Base-by-base conservation (phyloP, 768 basidiomycete genomes). In the Myochromella boudieri region DNA sequence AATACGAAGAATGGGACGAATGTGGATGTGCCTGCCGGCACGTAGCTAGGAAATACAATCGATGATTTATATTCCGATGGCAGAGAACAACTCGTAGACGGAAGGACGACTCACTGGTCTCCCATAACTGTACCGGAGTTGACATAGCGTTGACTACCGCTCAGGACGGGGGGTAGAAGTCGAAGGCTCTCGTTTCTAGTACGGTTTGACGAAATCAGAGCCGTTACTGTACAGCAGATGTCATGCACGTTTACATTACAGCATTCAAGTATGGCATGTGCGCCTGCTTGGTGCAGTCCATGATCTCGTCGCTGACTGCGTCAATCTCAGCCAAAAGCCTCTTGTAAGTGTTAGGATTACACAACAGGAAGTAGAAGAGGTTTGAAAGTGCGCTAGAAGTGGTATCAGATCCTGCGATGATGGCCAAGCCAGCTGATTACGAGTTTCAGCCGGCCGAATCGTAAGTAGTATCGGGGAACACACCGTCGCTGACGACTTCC, bases 1-100 rank as follows among this genome's bases (percentile, higher is more conserved):
- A 72, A 48, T n/a, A 60, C 52, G 42, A 64, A 70, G 1, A 68
- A 65, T 17, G 68, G 63, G n/a, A 72, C 58, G 27, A 58, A 60
- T 9, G 67, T 60, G 15, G 66, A 64, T 0, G 71, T 75, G 20
- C 72, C 72, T 60, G 69, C 68, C 1, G 68, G 65, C 6, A 75
- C 67, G 37, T 64, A 66, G 33, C 71, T 72, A 45, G 11, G 20
- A 14, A n/a, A 2, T 2, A 8, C n/a, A n/a, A n/a, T n/a, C n/a
- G n/a, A n/a, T n/a, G n/a, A 12, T 6, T n/a, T n/a, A n/a, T n/a
- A n/a, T n/a, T n/a, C n/a, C n/a, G n/a, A n/a, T n/a, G n/a, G n/a
- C n/a, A n/a, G n/a, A n/a, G n/a, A n/a, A n/a, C n/a, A n/a, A n/a
- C n/a, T n/a, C n/a, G n/a, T n/a, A n/a, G n/a, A 15, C 24, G 28